These are phyloP conservation scores for Chlorella sp. DNA, from an alignment of 139 green algal species.

Conservation along the genomic window DNA sequence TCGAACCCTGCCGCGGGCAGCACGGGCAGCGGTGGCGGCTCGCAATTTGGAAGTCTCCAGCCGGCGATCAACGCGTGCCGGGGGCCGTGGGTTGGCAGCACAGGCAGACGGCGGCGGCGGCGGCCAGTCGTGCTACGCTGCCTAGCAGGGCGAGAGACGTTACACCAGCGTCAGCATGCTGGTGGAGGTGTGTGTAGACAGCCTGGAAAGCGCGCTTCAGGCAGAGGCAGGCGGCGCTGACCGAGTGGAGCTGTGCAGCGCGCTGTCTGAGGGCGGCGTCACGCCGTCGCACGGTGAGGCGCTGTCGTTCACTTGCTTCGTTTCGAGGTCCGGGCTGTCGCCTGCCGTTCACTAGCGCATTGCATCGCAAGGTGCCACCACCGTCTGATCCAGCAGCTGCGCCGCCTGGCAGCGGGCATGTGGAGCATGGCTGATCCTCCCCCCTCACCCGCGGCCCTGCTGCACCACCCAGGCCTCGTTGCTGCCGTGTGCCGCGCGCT, in stretches of 20 bases:
- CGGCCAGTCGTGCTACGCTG: no score
- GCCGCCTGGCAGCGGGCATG: not conserved
- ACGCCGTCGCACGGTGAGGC: slow-evolving; percentile 28
- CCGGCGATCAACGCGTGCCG: no score
- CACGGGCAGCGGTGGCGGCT: no score
- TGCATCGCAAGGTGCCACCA: not conserved
- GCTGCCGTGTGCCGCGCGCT: not conserved
- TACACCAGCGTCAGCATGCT: not conserved
- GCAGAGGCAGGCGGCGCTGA: slow-evolving; percentile 21
- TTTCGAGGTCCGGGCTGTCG: not conserved
- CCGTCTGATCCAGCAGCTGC: not conserved
- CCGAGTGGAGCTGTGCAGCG: slow-evolving; percentile 38
- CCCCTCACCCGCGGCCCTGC: not conserved
- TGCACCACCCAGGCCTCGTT: not conserved
- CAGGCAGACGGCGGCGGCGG: no score
- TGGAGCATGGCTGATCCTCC: not conserved
- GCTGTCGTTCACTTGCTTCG: not conserved
- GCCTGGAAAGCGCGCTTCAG: slow-evolving; percentile 14
- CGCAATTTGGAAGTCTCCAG: no score
- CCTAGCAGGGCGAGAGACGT: no score
- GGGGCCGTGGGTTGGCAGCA: no score
- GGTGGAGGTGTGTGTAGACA: slow-evolving; percentile 45
- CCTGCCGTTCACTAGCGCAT: not conserved
- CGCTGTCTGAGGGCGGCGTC: slow-evolving; percentile 19
- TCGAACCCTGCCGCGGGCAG: no score